phyloP scores from a whole-genome alignment of 2,329 filamentous ascomycete genomes.

The Colletotrichum sp. region DNA sequence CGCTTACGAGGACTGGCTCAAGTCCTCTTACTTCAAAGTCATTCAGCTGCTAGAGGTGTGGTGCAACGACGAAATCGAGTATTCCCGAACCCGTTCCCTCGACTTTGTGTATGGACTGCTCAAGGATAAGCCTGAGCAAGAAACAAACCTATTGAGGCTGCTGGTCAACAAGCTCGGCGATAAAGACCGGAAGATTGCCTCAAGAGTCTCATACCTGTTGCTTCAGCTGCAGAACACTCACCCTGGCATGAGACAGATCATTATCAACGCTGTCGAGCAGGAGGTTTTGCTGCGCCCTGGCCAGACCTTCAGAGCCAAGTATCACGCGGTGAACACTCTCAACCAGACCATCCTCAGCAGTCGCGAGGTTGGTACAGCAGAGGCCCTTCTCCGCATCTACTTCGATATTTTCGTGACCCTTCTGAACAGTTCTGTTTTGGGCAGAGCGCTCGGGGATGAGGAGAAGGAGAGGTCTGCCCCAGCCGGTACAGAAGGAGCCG shows the following conservation, averaged over 20 bases:
- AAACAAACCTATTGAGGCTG: constrained; percentile 88
- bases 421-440: constrained; percentile 57
- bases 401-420: constrained; percentile 87
- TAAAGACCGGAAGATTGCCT: constrained; percentile 93
- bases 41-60: constrained; percentile 90
- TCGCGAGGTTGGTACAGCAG: constrained; percentile 82
- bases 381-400: constrained; percentile 86
- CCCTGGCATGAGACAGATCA: constrained; percentile 90
- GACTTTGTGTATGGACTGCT: constrained; percentile 91
- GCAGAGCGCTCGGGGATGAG: not conserved
- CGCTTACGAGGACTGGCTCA: constrained; percentile 95
- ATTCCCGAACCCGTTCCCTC: constrained; percentile 84
- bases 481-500: constrained; percentile 13
- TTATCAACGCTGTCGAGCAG: constrained; percentile 84
- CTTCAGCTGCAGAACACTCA: constrained; percentile 88
- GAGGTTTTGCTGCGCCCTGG: constrained; percentile 87
- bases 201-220: constrained; percentile 90
- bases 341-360: constrained; percentile 94
- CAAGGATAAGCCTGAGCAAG: constrained; percentile 96
- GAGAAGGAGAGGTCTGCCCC: not conserved
- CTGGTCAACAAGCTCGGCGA: constrained; percentile 97
- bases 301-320: constrained; percentile 87
- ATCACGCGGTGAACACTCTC: constrained; percentile 94
- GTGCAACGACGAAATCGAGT: constrained; percentile 95
- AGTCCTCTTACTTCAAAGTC: constrained; percentile 91